Evolutionary conservation across 495 filamentous ascomycete species (phyloP), one percentile per base, ranked within the genome.

Genomic region (Podospora pseudopauciseta): DNA sequence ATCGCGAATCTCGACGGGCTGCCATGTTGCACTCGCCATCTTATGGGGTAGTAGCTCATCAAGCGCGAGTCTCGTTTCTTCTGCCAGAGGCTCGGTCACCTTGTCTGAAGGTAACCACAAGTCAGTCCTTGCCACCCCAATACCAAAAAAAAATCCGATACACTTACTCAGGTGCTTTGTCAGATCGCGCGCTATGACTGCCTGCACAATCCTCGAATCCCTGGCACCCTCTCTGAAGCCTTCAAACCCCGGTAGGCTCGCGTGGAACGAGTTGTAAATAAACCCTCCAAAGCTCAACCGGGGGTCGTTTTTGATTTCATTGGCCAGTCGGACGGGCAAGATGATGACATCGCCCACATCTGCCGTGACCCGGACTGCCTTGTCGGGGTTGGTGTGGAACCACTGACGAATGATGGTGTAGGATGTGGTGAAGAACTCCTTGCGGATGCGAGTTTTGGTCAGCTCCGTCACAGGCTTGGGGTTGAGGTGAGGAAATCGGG

Each of bases 301-400:
- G 2, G 68, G 63, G 30, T 84, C 75, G 64, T 78, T 84, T 62
- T 82, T 83, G 59, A 86, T 75, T 67, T 87, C 84, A 56, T 86
- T 73, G 7, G 83, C 74, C 61, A 78, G 75, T 28, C 75, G 74
- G 1, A 80, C 82, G 27, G 84, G 81, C 59, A 87, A 70, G 26
- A 87, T 59, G 13, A 83, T 65, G 19, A 71, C 60, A 27, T 76
- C 69, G 32, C 76, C 75, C 15, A 65, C 26, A 11, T 78, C 74
- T 19, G 65, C 72, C 34, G 73, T 75, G 15, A 78, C 63, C 56
- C 76, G 75, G 15, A 65, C 73, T 1, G 76, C 58, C 55, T 72
- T 69, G 55, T 70, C 66, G 1, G 73, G 73, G 27, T 71, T 62
- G 44, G 26, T n/a, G 5, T 13, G 20, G 55, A 71, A 74, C 72